Evolutionary conservation across 2,329 filamentous ascomycete genomes (phyloP).

Genomic region (Teratosphaeria gauchensis): DNA sequence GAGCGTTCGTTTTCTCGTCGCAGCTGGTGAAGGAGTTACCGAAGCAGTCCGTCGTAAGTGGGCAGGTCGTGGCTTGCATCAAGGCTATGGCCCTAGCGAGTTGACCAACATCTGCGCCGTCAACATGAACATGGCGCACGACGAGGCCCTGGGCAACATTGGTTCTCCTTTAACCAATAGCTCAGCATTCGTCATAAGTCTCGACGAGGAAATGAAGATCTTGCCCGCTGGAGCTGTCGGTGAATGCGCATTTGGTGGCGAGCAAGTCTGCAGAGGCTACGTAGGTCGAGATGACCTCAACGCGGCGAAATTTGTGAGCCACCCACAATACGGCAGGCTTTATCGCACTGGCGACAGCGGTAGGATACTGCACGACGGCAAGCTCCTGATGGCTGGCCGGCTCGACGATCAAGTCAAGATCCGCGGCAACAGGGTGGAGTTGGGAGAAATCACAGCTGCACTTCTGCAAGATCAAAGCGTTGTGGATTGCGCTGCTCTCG

Average conservation of each 20-base stretch:
- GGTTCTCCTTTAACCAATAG: constrained; percentile 67
- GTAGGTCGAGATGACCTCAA: constrained; percentile 57
- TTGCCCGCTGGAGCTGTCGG: constrained; percentile 65
- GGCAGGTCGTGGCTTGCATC: constrained; percentile 58
- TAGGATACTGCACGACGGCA: constrained; percentile 66
- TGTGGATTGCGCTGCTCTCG: constrained; percentile 54
- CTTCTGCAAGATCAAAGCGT: constrained; percentile 46
- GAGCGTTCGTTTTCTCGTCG: constrained; percentile 63
- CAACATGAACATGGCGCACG: constrained; percentile 46
- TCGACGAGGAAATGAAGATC: constrained; percentile 36
- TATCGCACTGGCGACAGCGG: constrained; percentile 80
- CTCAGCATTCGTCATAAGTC: constrained; percentile 55
- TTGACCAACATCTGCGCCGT: constrained; percentile 83
- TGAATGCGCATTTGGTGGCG: constrained; percentile 78
- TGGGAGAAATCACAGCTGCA: constrained; percentile 61
- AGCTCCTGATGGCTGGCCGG: constrained; percentile 62
- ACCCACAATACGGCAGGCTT: constrained; percentile 59
- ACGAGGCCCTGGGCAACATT: constrained; percentile 63
- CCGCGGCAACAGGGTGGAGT: constrained; percentile 68
- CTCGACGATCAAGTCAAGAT: constrained; percentile 75
- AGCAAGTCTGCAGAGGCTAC: constrained; percentile 69
- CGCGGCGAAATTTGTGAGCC: constrained; percentile 56
- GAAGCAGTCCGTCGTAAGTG: constrained; percentile 60
- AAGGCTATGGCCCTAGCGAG: constrained; percentile 78
- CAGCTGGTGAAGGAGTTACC: constrained; percentile 71